These are phyloP conservation scores for Betula pendula DNA, from an alignment of 306 rosid species.

Conservation along the genomic window DNA sequence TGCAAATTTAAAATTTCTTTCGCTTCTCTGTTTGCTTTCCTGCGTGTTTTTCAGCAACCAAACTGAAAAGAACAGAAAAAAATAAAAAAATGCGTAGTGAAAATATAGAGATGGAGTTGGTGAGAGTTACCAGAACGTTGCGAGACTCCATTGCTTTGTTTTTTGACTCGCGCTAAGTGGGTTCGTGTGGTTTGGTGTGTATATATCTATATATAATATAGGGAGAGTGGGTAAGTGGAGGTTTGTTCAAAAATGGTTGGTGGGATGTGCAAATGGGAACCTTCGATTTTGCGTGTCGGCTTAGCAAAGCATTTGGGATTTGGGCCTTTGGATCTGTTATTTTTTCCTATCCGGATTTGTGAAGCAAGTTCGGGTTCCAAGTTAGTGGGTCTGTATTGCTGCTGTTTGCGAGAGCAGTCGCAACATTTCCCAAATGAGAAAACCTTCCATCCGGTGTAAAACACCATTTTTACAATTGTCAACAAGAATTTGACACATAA, in stretches of 20 bases:
- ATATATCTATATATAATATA: not conserved
- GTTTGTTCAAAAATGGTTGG: not conserved
- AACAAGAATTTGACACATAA: no score
- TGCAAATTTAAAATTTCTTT: not conserved
- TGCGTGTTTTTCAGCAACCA: not conserved
- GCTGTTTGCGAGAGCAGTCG: no score
- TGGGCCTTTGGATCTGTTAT: not conserved
- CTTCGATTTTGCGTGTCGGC: not conserved
- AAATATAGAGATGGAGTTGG: not conserved
- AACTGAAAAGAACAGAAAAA: not conserved
- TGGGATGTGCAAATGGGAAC: not conserved
- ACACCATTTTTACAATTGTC: no score
- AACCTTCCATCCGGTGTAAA: no score
- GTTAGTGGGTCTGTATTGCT: no score
- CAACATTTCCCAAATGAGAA: no score
- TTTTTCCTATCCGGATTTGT: no score
- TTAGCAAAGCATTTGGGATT: not conserved
- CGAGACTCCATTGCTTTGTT: not conserved
- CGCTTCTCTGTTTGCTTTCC: not conserved
- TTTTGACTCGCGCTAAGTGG: not conserved
- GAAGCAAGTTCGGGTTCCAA: no score
- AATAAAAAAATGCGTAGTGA: not conserved
- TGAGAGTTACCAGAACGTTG: slow-evolving; percentile 9
- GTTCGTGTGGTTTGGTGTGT: no score
- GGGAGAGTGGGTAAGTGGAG: not conserved